Percentiles rank a stretch among this genome's conserved stretches.
phyloP scores from a whole-genome alignment of 345 rosid genomes.

The Salix purpurea region DNA sequence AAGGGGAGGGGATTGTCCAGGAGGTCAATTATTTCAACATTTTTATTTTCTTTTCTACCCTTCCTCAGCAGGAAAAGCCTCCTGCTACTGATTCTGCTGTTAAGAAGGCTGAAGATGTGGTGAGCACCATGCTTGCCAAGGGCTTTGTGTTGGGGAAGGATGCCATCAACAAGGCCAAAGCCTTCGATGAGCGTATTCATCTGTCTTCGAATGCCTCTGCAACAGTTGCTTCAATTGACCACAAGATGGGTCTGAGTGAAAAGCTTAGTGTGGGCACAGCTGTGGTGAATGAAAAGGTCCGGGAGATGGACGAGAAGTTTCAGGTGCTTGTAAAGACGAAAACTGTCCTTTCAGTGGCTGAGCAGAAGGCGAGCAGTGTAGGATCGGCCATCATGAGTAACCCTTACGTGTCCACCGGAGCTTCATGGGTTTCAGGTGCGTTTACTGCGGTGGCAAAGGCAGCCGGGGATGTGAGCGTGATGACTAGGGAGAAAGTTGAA shows the following conservation, averaged over 20 bases:
- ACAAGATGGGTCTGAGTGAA: slow-evolving; percentile 36
- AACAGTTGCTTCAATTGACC: slow-evolving; percentile 37
- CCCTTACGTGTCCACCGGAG: slow-evolving; percentile 35
- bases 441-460: slow-evolving; percentile 34
- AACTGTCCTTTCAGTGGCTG: slow-evolving; percentile 35
- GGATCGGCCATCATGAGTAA: slow-evolving; percentile 40
- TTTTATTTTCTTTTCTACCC: too few species aligned
- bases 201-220: slow-evolving; percentile 43
- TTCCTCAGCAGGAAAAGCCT: slow-evolving; percentile 16
- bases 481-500: slow-evolving; percentile 42
- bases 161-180: slow-evolving; percentile 40
- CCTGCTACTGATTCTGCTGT: slow-evolving; percentile 18
- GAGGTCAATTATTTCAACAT: too few species aligned
- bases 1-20: too few species aligned
- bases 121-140: slow-evolving; percentile 53
- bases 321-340: slow-evolving; percentile 39
- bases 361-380: slow-evolving; percentile 40
- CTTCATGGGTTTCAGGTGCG: slow-evolving; percentile 42
- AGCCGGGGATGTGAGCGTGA: slow-evolving; percentile 35
- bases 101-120: slow-evolving; percentile 50
- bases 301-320: slow-evolving; percentile 37
- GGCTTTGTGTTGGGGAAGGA: slow-evolving; percentile 55
- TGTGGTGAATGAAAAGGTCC: slow-evolving; percentile 40
- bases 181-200: slow-evolving; percentile 45
- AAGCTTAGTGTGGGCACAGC: slow-evolving; percentile 35